These are phyloP conservation scores for Cryptomeria japonica DNA, from an alignment of 75 land plant species.

Conservation along the genomic window DNA sequence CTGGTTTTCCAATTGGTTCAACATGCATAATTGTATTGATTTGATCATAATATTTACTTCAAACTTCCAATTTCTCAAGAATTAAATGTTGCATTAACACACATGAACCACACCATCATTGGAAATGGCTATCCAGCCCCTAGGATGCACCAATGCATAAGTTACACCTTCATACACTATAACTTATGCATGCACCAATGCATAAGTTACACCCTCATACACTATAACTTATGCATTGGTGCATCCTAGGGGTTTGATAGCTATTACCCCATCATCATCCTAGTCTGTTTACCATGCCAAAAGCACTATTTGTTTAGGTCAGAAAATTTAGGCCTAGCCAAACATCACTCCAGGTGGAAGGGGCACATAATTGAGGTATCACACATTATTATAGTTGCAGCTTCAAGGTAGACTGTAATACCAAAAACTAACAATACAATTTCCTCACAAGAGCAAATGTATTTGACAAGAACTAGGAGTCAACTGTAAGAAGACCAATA, in stretches of 20 bases:
- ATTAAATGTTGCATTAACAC: background rate
- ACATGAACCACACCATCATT: background rate
- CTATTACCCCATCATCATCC: too few species aligned
- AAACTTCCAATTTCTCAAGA: background rate
- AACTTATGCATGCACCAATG: too few species aligned
- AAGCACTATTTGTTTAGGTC: background rate
- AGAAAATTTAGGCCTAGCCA: background rate
- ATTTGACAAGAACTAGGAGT: background rate
- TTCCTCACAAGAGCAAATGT: background rate
- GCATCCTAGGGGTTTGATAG: too few species aligned
- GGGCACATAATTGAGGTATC: background rate
- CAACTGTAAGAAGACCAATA: too few species aligned
- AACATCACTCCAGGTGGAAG: background rate
- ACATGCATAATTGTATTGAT: background rate
- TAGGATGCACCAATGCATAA: too few species aligned
- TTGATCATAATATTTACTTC: background rate
- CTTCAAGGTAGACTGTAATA: background rate
- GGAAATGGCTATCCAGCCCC: too few species aligned
- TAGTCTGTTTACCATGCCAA: background rate
- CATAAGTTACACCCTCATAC: too few species aligned
- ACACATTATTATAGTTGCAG: background rate
- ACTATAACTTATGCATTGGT: too few species aligned
- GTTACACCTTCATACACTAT: too few species aligned
- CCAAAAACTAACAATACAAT: background rate
- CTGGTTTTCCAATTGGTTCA: background rate